phyloP scores from a whole-genome alignment of 805 yeast genomes.

The Suhomyces vadensis region DNA sequence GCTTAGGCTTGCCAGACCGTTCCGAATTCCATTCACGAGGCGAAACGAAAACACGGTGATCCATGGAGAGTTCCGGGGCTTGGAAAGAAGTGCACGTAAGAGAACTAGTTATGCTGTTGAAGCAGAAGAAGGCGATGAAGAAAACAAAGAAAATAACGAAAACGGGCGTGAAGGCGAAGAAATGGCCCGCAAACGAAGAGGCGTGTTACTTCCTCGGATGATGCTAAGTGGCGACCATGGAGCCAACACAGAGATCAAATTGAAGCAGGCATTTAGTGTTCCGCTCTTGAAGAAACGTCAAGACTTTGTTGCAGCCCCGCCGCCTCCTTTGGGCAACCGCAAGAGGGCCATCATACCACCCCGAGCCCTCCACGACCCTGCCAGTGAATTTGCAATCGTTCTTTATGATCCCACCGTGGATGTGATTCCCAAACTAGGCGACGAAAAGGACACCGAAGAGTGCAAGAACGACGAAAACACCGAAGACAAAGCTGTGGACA shows the following conservation, averaged over 20 bases:
- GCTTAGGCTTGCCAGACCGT: constrained; percentile 60
- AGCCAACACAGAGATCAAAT: constrained; percentile 37
- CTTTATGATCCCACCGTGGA: constrained; percentile 95
- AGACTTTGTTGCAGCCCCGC: constrained; percentile 44
- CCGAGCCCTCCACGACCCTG: constrained; percentile 91
- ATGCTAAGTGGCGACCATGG: constrained; percentile 39
- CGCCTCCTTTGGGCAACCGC: constrained; percentile 85
- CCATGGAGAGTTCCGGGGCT: constrained; percentile 2
- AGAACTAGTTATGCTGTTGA: constrained; percentile 32
- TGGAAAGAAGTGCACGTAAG: constrained; percentile 27
- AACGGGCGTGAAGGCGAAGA: constrained; percentile 20
- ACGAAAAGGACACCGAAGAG: constrained; percentile 11
- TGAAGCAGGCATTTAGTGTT: constrained; percentile 53
- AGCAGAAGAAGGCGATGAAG: constrained; percentile 23
- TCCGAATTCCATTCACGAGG: constrained; percentile 59
- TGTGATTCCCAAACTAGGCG: constrained; percentile 23
- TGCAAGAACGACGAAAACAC: background rate
- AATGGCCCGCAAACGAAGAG: constrained; percentile 36
- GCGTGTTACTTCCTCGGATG: constrained; percentile 63
- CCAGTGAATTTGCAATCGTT: constrained; percentile 90
- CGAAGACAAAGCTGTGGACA: constrained; percentile 15
- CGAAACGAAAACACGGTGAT: constrained; percentile 6
- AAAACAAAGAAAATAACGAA: constrained; percentile 7
- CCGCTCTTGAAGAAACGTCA: constrained; percentile 53
- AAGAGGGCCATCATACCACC: constrained; percentile 73